Conservation (phyloP, 73 alveolate genomes). For the Stentor coeruleus region DNA sequence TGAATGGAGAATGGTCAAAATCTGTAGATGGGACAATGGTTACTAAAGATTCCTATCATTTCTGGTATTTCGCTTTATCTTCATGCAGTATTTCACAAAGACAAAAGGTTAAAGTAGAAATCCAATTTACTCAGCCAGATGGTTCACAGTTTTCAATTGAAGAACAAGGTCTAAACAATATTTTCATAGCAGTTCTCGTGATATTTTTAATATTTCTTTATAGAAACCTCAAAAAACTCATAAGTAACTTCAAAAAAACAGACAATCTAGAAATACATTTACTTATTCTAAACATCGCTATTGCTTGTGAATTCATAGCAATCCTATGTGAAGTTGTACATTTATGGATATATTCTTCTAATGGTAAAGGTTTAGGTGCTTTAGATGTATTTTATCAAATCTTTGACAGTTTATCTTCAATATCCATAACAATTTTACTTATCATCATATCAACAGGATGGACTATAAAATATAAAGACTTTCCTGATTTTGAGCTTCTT, state of each 20-base stretch:
- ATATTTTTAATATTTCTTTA: neutral
- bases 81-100: slow-evolving; percentile 16
- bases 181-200: neutral
- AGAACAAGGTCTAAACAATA: neutral
- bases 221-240: neutral
- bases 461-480: slow-evolving; percentile 20
- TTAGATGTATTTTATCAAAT: neutral
- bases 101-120: neutral
- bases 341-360: neutral
- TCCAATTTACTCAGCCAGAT: neutral
- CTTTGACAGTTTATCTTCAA: neutral
- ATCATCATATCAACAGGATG: slow-evolving; percentile 12
- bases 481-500: neutral
- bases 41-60: slow-evolving; percentile 23
- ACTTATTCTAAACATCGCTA: neutral
- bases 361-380: slow-evolving; percentile 7
- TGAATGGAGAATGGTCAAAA: neutral
- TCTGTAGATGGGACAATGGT: neutral
- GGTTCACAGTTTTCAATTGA: slow-evolving; percentile 12
- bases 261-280: neutral
- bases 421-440: neutral
- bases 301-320: neutral
- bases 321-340: neutral
- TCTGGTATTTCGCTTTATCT: slow-evolving; percentile 38
- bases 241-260: neutral